A percentile compares a stretch with the other conserved stretches of the same genome.
phyloP scores from a whole-genome alignment of 2,329 filamentous ascomycete species.

The Apiospora arundinis region DNA sequence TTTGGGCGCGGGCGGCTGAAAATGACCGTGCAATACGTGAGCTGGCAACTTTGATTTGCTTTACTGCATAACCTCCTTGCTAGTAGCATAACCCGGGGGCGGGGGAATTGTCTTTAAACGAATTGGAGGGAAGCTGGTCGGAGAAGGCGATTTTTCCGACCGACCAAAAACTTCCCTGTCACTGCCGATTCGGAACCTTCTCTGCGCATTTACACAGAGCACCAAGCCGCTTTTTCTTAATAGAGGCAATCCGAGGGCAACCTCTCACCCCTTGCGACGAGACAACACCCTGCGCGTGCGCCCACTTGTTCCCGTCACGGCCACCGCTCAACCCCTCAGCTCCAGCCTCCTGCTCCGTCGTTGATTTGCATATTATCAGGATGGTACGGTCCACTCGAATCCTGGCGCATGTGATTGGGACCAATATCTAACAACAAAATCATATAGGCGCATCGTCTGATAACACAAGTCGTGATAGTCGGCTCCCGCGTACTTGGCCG shows the following conservation, averaged over 20 bases:
- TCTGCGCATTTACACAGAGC: conserved; percentile 2
- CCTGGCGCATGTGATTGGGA: conserved; percentile 22
- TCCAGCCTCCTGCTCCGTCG: background rate
- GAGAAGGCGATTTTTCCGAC: conserved; percentile 18
- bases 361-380: conserved; percentile 2
- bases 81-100: background rate
- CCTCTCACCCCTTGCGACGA: conserved; percentile 6
- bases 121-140: background rate
- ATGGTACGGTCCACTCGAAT: conserved; percentile 1
- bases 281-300: background rate
- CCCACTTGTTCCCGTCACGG: background rate
- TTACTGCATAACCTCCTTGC: background rate
- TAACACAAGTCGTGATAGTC: conserved; percentile 90
- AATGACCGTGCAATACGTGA: background rate
- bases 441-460: conserved; percentile 87
- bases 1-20: background rate
- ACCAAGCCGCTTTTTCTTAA: background rate
- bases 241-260: conserved; percentile 13
- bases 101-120: background rate
- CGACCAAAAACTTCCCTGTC: conserved; percentile 21
- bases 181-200: background rate
- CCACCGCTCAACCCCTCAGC: background rate
- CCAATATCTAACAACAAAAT: background rate
- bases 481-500: conserved; percentile 91
- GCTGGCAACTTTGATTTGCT: background rate